Percentiles rank a stretch among this genome's conserved stretches.
Evolutionary conservation across 2,329 filamentous ascomycete genomes (phyloP).

Genomic region (Aspergillus intermedius): DNA sequence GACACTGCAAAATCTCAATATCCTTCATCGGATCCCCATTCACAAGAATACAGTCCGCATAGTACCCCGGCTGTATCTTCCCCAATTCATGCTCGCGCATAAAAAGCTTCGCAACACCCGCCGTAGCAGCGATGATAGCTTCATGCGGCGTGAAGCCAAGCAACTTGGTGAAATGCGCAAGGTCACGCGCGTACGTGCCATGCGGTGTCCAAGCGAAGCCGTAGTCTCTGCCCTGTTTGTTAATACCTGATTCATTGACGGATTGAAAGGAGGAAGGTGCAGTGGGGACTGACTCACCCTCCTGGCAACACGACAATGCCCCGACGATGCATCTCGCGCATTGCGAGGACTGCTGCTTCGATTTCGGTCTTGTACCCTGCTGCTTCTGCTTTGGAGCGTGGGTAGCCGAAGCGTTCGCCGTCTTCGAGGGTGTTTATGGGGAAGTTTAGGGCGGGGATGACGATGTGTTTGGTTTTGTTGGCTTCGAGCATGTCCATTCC

Average conservation of each 20-base stretch:
- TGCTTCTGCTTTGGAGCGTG: slow-evolving; percentile 37
- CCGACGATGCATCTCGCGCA: slow-evolving; percentile 41
- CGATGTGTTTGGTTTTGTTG: slow-evolving; percentile 34
- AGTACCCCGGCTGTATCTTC: slow-evolving; percentile 36
- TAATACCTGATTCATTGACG: background rate
- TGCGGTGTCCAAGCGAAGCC: slow-evolving; percentile 42
- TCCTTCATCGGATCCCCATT: slow-evolving; percentile 39
- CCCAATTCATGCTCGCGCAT: slow-evolving; percentile 27
- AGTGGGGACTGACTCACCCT: background rate
- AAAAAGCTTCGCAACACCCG: slow-evolving; percentile 31
- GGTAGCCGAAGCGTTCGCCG: slow-evolving; percentile 37
- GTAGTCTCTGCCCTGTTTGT: slow-evolving; percentile 34
- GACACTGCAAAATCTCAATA: slow-evolving; percentile 35
- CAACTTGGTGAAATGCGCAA: slow-evolving; percentile 39
- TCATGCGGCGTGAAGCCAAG: slow-evolving; percentile 38
- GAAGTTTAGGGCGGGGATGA: slow-evolving; percentile 43
- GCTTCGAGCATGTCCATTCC: slow-evolving; percentile 27
- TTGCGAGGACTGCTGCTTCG: slow-evolving; percentile 31
- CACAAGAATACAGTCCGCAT: slow-evolving; percentile 39
- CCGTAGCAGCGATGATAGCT: slow-evolving; percentile 36
- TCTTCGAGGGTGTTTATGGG: slow-evolving; percentile 35
- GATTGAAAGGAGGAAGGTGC: background rate
- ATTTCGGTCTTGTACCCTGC: slow-evolving; percentile 42
- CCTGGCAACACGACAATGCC: background rate
- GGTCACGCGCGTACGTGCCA: slow-evolving; percentile 40